These are phyloP conservation scores for Lenzites betulinus DNA, from an alignment of 768 basidiomycete genomes.

Conservation along the genomic window DNA sequence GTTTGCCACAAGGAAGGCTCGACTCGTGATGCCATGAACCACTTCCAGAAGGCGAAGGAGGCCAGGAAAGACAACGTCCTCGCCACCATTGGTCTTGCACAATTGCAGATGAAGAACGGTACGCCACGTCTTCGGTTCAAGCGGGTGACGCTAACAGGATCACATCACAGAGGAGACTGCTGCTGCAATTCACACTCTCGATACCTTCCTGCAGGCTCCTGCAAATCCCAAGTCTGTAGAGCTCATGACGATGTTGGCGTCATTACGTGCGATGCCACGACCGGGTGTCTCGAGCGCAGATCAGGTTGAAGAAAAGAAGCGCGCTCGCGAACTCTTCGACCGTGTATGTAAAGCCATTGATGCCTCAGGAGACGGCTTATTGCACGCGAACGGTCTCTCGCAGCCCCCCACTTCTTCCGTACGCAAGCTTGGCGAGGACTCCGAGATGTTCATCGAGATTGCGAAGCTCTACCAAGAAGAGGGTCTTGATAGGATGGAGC, in stretches of 20 bases:
- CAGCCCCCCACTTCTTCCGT: slow-evolving; percentile 35
- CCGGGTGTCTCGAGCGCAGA: slow-evolving; percentile 80
- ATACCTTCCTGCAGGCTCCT: slow-evolving; percentile 72
- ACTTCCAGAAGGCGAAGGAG: slow-evolving; percentile 67
- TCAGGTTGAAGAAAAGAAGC: slow-evolving; percentile 63
- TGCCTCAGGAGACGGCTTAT: slow-evolving; percentile 52
- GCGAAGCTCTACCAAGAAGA: slow-evolving; percentile 88
- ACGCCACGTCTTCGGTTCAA: slow-evolving; percentile 16
- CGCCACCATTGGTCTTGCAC: slow-evolving; percentile 83
- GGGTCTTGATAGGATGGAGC: slow-evolving; percentile 68
- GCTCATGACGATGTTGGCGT: slow-evolving; percentile 87
- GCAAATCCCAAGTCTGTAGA: slow-evolving; percentile 66
- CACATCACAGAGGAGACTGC: slow-evolving; percentile 78
- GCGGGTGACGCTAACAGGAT: no score
- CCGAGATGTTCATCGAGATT: slow-evolving; percentile 90
- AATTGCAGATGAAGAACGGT: slow-evolving; percentile 87
- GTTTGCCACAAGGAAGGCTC: slow-evolving; percentile 75
- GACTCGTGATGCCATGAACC: slow-evolving; percentile 62
- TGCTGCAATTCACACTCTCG: slow-evolving; percentile 83
- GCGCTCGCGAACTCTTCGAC: slow-evolving; percentile 84
- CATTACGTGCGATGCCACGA: slow-evolving; percentile 80
- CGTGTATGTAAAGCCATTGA: slow-evolving; percentile 68
- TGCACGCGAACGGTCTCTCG: slow-evolving; percentile 28
- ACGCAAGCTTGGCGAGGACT: slow-evolving; percentile 68
- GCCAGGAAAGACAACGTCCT: slow-evolving; percentile 74